A percentile compares a stretch with the other conserved stretches of the same genome.
These are phyloP conservation scores for Rhododendron molle DNA, from an alignment of 148 eudicot genomes.

Conservation along the genomic window DNA sequence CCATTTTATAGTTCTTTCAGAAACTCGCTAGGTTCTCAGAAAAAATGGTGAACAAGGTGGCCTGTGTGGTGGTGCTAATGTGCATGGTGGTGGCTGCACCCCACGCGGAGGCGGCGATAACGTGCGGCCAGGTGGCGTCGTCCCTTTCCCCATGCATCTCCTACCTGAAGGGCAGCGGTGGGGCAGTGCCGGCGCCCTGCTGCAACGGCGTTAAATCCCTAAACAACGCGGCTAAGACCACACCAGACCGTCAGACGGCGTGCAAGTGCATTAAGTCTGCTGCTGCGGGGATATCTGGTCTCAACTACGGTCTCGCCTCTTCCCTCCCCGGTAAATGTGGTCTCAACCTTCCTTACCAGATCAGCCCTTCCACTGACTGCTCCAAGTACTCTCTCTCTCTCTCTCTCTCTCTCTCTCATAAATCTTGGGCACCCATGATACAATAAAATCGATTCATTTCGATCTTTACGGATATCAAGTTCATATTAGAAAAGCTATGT, in stretches of 20 bases:
- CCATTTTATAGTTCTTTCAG: neutral
- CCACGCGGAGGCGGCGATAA: conserved; percentile 32
- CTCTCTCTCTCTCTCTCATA: neutral
- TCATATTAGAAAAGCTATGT: too few species aligned
- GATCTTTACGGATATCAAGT: too few species aligned
- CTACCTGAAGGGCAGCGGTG: conserved; percentile 19
- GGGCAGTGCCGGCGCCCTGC: neutral
- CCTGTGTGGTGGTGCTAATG: conserved; percentile 12
- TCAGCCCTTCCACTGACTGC: conserved; percentile 28
- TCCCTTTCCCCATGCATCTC: conserved; percentile 20
- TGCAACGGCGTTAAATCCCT: conserved; percentile 23
- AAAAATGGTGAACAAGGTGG: conserved; percentile 15
- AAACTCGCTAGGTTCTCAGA: neutral
- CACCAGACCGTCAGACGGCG: conserved; percentile 12
- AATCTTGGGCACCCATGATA: neutral
- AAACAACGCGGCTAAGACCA: conserved; percentile 1
- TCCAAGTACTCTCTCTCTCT: conserved; percentile 10
- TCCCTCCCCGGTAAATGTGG: conserved; percentile 33
- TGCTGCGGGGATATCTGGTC: neutral
- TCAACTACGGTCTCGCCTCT: conserved; percentile 12
- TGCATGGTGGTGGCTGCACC: conserved; percentile 43
- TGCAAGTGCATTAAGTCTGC: conserved; percentile 21
- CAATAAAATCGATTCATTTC: too few species aligned
- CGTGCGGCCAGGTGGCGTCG: conserved; percentile 25
- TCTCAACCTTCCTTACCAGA: conserved; percentile 23